Conservation (phyloP, 164 flowering plant genomes). For the Vitis riparia region DNA sequence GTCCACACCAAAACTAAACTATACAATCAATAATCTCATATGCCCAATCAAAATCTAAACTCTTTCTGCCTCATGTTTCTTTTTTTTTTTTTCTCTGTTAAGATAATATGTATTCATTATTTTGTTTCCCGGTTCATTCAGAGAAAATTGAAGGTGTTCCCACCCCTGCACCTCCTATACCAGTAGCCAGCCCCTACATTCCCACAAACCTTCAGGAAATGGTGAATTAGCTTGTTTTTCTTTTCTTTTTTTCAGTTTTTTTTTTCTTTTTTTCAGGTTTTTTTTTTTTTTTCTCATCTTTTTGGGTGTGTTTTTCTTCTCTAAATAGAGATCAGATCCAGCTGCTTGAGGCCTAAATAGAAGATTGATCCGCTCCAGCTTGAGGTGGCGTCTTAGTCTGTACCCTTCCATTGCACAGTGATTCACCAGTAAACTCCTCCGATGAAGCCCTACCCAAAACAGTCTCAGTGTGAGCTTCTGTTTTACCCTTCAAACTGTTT, state of each 20-base stretch:
- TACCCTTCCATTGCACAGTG: conserved; percentile 27
- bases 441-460: conserved; percentile 15
- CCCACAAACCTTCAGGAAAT: background rate
- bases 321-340: too few relatives aligned
- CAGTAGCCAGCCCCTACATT: background rate
- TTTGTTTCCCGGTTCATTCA: conserved; percentile 11
- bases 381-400: conserved; percentile 2
- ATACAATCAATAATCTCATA: conserved; percentile 31
- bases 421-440: conserved; percentile 22
- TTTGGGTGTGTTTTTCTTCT: too few relatives aligned
- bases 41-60: conserved; percentile 14
- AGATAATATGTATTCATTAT: conserved; percentile 3
- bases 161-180: background rate
- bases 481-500: conserved; percentile 12
- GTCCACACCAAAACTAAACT: conserved; percentile 29
- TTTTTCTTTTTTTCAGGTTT: too few relatives aligned
- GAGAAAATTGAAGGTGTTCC: background rate
- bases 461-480: conserved; percentile 20
- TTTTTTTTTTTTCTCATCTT: too few relatives aligned
- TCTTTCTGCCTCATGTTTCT: background rate
- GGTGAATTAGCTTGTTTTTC: too few relatives aligned
- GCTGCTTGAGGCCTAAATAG: background rate
- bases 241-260: too few relatives aligned
- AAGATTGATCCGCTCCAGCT: conserved; percentile 13
- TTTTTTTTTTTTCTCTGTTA: conserved; percentile 5